phyloP scores from a whole-genome alignment of 1,284 basidiomycete genomes.

The Fomitopsis schrenkii region DNA sequence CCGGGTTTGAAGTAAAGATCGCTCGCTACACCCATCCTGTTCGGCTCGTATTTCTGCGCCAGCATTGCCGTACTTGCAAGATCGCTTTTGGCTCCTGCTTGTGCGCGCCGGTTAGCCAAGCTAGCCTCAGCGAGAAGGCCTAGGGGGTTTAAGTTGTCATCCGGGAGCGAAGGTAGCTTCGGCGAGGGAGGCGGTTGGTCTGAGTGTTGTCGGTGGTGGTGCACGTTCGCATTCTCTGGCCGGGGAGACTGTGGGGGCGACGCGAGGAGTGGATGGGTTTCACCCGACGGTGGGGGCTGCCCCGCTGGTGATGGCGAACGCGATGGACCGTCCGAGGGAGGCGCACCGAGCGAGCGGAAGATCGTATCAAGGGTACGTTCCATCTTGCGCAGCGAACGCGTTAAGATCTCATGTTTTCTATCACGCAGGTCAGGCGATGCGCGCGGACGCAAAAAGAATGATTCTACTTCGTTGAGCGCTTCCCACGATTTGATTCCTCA shows the following conservation, averaged over 20 bases:
- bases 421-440: conserved; percentile 29
- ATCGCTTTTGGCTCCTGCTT: conserved; percentile 23
- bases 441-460: conserved; percentile 11
- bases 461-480: conserved; percentile 78
- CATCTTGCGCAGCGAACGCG: conserved; percentile 89
- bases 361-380: conserved; percentile 89
- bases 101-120: conserved; percentile 75
- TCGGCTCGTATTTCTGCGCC: conserved; percentile 14
- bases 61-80: conserved; percentile 6
- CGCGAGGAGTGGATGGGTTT: conserved; percentile 58
- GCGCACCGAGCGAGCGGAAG: conserved; percentile 78
- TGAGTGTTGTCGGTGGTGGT: conserved; percentile 22
- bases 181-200: conserved; percentile 47
- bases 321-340: conserved; percentile 75
- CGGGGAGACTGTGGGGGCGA: conserved; percentile 52
- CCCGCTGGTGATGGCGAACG: conserved; percentile 72
- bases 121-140: conserved; percentile 90
- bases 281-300: conserved; percentile 33
- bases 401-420: conserved; percentile 85
- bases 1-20: conserved; percentile 95
- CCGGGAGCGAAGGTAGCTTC: conserved; percentile 85
- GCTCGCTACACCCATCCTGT: conserved; percentile 79
- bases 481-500: conserved; percentile 92
- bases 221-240: conserved; percentile 12
- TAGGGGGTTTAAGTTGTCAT: conserved; percentile 87